Evolutionary conservation across 345 rosid species (phyloP), one percentile per base, ranked within the genome.

Genomic region (Dipteronia sinensis): DNA sequence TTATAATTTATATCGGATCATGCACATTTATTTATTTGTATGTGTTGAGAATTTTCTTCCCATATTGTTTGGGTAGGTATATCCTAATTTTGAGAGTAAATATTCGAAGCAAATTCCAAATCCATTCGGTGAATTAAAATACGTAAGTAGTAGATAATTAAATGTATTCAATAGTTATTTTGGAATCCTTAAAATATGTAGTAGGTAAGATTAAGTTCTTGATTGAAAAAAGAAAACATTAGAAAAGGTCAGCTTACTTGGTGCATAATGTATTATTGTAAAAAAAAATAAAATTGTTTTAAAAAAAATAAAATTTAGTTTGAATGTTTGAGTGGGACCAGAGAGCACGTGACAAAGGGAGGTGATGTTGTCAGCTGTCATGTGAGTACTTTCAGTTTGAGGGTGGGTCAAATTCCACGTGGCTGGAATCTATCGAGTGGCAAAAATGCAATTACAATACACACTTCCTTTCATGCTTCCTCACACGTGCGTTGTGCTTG

Each of bases 311-410:
- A 20, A 67, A n/a, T 69, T 69, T 12, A 69, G 38, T 42, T 17
- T 1, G 7, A 23, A 69, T 16, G 40, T 22, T 71, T 19, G 11
- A 0, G 51, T 19, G 82, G 88, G 87, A 34, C 89, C 84, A 70
- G 4, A 20, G 27, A 81, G 86, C 95, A 91, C 92, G 90, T 88
- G 95, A 85, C 79, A 82, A 68, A 78, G 88, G 88, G 88, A 61
- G 75, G 85, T 67, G 77, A 71, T 59, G 55, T 16, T 89, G 91
- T 90, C 94, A 85, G 92, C 85, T 61, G 82, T 76, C 92, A 89
- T 85, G 94, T 90, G 94, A 87, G 68, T 17, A n/a, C 40, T 56
- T 63, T 22, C 42, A 31, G 38, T 70, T 62, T 38, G 19, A 59
- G 53, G 44, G 42, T 64, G 72, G 81, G 74, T 71, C 81, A 58